Evolutionary conservation across 2,329 filamentous ascomycete species (phyloP), one percentile per base, ranked within the genome.

Genomic region (Colletotrichum costaricense): DNA sequence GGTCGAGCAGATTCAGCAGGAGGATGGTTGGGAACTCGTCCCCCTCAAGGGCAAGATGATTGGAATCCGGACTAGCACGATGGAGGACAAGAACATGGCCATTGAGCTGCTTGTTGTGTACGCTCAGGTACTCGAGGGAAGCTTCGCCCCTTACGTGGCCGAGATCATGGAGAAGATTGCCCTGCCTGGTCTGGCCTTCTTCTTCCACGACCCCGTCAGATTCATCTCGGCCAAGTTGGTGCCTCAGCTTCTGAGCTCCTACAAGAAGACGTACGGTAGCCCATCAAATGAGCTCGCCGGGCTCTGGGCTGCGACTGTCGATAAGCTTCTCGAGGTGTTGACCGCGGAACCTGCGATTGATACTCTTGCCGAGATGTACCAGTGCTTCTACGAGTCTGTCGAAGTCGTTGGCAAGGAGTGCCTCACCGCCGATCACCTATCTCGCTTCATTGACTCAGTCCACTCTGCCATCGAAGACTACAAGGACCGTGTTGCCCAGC

Each of bases 51-150:
- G 97, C 76, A 98, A 98, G 87, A 94, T 98, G 83, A 98, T 99
- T 79, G 97, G 97, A 76, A 99, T 99, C 85, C 95, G 95, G 86
- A 99, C 97, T 8, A 98, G 95, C 82, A 94, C 94, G 11, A 92
- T 99, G 82, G 97, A 99, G 79, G 97, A 99, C 85, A 99, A 99
- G 87, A 95, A 98, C 83, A 98, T 98, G 90, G 97, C 97, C n/a
- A 98, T 99, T 76, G 97, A 99, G 84, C 91, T 99, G 66, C 93
- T 99, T 74, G 95, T 97, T 59, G 96, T 99, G 75, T 99, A 99
- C 80, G 96, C 97, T 2, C 95, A 98, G 81, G 95, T 98, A 30
- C 89, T 99, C n/a, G 95, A 98, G 81, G 95, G 89, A 26, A 91
- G 94, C 35, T 99, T 99, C 81, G 95, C 97, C 67, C 94, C 94